Conservation (phyloP, 805 yeast species). For the Tanozyma kutaoensis region DNA sequence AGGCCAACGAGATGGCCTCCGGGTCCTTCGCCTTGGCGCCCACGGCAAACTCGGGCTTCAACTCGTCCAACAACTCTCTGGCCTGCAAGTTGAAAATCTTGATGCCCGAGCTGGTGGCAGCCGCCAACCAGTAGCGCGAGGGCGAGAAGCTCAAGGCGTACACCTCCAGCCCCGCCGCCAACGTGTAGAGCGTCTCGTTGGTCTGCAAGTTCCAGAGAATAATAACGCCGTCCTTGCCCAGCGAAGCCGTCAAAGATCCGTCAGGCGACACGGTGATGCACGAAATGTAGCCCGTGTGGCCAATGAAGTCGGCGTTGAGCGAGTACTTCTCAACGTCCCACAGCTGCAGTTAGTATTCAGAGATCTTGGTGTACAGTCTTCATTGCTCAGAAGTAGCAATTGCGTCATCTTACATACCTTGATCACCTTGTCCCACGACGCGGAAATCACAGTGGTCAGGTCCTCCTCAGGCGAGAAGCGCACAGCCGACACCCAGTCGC, state of each 20-base stretch:
- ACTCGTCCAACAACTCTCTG: constrained; percentile 88
- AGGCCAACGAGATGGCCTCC: constrained; percentile 93
- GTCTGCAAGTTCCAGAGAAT: constrained; percentile 95
- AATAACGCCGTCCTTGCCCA: constrained; percentile 98
- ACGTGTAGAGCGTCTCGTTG: constrained; percentile 80
- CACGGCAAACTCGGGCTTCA: constrained; percentile 93
- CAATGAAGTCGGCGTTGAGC: constrained; percentile 91
- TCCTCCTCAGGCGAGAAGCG: constrained; percentile 85
- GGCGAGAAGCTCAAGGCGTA: constrained; percentile 99
- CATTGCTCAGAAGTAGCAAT: constrained; percentile 99
- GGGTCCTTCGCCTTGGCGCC: constrained; percentile 90
- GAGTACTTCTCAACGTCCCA: constrained; percentile 85
- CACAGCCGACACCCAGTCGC: constrained; percentile 98
- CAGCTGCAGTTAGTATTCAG: constrained; percentile 85
- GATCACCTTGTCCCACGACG: constrained; percentile 97
- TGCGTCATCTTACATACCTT: constrained; percentile 68
- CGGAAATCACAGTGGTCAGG: constrained; percentile 77
- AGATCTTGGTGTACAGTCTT: constrained; percentile 97
- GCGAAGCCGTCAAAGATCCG: constrained; percentile 98
- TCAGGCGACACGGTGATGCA: constrained; percentile 98
- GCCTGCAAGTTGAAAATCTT: constrained; percentile 97
- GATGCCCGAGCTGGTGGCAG: constrained; percentile 96
- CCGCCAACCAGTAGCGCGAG: constrained; percentile 99
- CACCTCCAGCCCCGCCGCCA: constrained; percentile 91
- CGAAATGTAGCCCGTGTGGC: constrained; percentile 99